Conservation (phyloP, 2,329 filamentous ascomycete species). For the Scedosporium dehoogii region DNA sequence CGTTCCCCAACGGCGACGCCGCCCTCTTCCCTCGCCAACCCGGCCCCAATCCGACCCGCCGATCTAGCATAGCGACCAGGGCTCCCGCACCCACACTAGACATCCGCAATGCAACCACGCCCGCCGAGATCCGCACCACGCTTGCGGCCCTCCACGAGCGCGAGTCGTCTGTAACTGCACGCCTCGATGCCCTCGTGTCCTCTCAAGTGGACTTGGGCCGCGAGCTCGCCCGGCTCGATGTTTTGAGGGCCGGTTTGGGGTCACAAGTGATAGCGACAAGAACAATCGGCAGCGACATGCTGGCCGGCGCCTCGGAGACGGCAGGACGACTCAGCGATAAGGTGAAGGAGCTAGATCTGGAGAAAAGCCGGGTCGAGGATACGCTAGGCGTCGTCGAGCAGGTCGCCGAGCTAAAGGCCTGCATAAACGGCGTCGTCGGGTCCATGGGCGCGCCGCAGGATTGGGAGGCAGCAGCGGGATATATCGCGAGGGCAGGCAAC, state of each 20-base stretch:
- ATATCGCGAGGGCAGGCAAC: slow-evolving; percentile 72
- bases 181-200: slow-evolving; percentile 66
- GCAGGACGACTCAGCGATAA: slow-evolving; percentile 77
- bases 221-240: slow-evolving; percentile 77
- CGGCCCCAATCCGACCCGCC: slow-evolving; percentile 8
- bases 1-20: slow-evolving; percentile 33
- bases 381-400: slow-evolving; percentile 90
- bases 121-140: slow-evolving; percentile 70
- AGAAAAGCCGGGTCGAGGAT: slow-evolving; percentile 84
- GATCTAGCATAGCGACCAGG: slow-evolving; percentile 7
- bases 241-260: slow-evolving; percentile 79
- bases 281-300: slow-evolving; percentile 80
- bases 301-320: slow-evolving; percentile 75
- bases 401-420: slow-evolving; percentile 93
- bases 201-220: slow-evolving; percentile 81
- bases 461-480: slow-evolving; percentile 92
- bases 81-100: slow-evolving; percentile 15
- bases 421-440: slow-evolving; percentile 85
- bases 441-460: slow-evolving; percentile 98
- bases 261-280: slow-evolving; percentile 78
- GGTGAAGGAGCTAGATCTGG: slow-evolving; percentile 78
- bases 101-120: slow-evolving; percentile 62
- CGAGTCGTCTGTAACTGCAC: slow-evolving; percentile 63
- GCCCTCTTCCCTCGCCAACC: slow-evolving; percentile 11
- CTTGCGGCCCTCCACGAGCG: slow-evolving; percentile 66